These are phyloP conservation scores for Didymellaceae sp. DNA, from an alignment of 2,329 filamentous ascomycete species.

Conservation along the genomic window DNA sequence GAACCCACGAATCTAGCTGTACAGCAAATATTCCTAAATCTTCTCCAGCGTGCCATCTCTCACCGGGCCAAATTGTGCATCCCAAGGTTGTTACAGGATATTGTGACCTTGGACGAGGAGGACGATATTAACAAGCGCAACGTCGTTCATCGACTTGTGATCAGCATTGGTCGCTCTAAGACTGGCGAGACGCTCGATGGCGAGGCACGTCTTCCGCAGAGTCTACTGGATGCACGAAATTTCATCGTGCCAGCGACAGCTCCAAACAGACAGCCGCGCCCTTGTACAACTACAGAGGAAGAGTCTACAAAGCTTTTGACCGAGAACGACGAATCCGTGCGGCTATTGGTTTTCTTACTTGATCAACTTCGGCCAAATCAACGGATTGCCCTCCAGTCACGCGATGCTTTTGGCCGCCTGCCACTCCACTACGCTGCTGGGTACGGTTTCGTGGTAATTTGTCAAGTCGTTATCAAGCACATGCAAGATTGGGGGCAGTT, in stretches of 20 bases:
- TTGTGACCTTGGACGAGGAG: constrained; percentile 78
- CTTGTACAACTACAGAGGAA: constrained; percentile 70
- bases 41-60: constrained; percentile 79
- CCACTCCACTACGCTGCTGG: constrained; percentile 94
- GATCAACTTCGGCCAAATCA: constrained; percentile 73
- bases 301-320: constrained; percentile 65
- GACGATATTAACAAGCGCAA: constrained; percentile 95
- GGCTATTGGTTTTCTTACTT: constrained; percentile 68
- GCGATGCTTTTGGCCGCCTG: constrained; percentile 80
- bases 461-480: constrained; percentile 82
- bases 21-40: constrained; percentile 76
- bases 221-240: constrained; percentile 64
- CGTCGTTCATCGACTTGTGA: constrained; percentile 89
- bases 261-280: constrained; percentile 66
- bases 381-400: constrained; percentile 68
- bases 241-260: constrained; percentile 82
- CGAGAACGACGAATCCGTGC: constrained; percentile 77
- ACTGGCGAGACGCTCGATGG: constrained; percentile 55
- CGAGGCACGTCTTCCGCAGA: constrained; percentile 61
- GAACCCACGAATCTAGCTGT: constrained; percentile 57
- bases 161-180: constrained; percentile 83
- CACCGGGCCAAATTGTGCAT: constrained; percentile 73
- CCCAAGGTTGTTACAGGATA: constrained; percentile 69
- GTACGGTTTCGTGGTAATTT: constrained; percentile 91
- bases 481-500: constrained; percentile 92